Evolutionary conservation across 768 basidiomycete species (phyloP).

Genomic region (Termitomyces eurrhizus): DNA sequence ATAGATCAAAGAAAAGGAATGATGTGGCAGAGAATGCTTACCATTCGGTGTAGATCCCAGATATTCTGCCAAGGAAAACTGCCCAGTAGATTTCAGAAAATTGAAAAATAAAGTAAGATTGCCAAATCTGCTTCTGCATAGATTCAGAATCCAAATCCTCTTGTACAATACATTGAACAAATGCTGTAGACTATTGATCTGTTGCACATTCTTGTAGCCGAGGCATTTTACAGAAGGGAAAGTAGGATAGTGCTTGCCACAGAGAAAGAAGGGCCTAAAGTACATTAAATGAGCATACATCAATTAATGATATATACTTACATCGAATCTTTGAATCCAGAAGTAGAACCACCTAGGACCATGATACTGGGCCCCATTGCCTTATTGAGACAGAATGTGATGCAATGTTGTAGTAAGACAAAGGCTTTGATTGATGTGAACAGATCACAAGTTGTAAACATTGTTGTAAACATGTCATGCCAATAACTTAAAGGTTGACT

Average conservation of each 20-base stretch:
- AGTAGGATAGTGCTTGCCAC: background rate
- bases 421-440: background rate
- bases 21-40: background rate
- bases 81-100: background rate
- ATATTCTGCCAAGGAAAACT: background rate
- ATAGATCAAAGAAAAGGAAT: too few species aligned
- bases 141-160: background rate
- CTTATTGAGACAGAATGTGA: background rate
- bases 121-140: background rate
- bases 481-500: background rate
- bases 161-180: background rate
- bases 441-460: too few species aligned
- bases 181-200: background rate
- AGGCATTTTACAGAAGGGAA: background rate
- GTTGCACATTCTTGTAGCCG: background rate
- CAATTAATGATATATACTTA: background rate
- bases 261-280: background rate
- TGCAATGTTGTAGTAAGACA: background rate
- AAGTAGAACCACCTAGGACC: background rate
- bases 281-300: background rate
- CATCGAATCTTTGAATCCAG: background rate
- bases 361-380: background rate
- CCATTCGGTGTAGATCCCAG: background rate
- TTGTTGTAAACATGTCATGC: background rate
- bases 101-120: background rate